Conservation (phyloP, 306 rosid genomes). For the Datisca glomerata region DNA sequence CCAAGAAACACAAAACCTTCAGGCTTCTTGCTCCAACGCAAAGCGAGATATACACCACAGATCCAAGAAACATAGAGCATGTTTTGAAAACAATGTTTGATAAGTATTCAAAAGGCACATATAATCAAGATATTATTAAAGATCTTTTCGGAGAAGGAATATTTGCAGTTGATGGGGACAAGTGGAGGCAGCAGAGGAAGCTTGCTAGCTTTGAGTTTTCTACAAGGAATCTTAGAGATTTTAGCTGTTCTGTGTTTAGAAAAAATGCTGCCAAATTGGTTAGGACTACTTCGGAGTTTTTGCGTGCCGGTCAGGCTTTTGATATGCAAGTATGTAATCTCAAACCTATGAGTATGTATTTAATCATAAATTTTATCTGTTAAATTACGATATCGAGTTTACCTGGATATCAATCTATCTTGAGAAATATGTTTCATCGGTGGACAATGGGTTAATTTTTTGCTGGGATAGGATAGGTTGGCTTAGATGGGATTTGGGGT, state of each 20-base stretch:
- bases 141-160: slow-evolving; percentile 13
- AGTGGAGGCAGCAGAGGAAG: slow-evolving; percentile 23
- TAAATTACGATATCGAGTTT: too few relatives aligned
- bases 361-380: too few relatives aligned
- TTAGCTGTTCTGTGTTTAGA: slow-evolving; percentile 16
- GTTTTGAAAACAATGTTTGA: slow-evolving; percentile 69
- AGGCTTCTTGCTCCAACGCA: slow-evolving; percentile 24
- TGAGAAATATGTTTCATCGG: background rate
- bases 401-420: too few relatives aligned
- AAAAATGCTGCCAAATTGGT: slow-evolving; percentile 14
- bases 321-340: too few relatives aligned
- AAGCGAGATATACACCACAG: slow-evolving; percentile 39
- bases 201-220: slow-evolving; percentile 21
- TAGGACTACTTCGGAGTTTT: slow-evolving; percentile 13
- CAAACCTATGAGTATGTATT: too few relatives aligned
- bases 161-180: slow-evolving; percentile 22
- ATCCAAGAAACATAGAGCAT: slow-evolving; percentile 67
- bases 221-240: slow-evolving; percentile 17
- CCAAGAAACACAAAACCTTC: slow-evolving; percentile 30
- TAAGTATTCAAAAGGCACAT: slow-evolving; percentile 72
- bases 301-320: slow-evolving; percentile 21
- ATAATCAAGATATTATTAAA: slow-evolving; percentile 10
- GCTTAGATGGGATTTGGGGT: too few relatives aligned
- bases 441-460: too few relatives aligned
- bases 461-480: too few relatives aligned